Evolutionary conservation across 2,329 filamentous ascomycete genomes (phyloP).

Genomic region (Graphilbum fragrans): DNA sequence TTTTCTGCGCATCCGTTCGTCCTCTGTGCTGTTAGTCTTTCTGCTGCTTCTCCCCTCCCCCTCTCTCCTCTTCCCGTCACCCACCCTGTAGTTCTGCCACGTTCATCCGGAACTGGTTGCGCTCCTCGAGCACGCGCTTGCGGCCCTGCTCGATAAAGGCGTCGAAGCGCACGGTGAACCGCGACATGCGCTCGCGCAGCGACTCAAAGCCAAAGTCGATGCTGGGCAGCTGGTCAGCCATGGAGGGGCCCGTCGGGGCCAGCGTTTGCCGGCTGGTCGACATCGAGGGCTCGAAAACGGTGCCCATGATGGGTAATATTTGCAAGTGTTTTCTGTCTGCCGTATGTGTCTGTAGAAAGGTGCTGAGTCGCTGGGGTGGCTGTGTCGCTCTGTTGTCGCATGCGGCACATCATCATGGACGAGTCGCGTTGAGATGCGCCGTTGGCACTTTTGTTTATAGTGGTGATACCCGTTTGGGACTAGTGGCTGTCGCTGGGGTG

Average conservation of each 20-base stretch:
- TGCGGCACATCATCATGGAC: no score
- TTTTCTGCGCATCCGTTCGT: slow-evolving; percentile 78
- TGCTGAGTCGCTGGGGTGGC: neutral
- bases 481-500: slow-evolving; percentile 9
- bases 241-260: slow-evolving; percentile 47
- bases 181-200: slow-evolving; percentile 85
- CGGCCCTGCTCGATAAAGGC: slow-evolving; percentile 86
- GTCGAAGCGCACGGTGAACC: slow-evolving; percentile 84
- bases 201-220: slow-evolving; percentile 97
- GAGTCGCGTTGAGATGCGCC: no score
- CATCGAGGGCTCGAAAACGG: slow-evolving; percentile 56
- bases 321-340: slow-evolving; percentile 1
- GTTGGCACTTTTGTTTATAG: slow-evolving; percentile 10
- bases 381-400: no score
- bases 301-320: slow-evolving; percentile 31
- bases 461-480: slow-evolving; percentile 1
- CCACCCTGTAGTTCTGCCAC: slow-evolving; percentile 81
- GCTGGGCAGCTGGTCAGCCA: slow-evolving; percentile 64
- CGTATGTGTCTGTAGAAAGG: neutral
- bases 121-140: slow-evolving; percentile 81
- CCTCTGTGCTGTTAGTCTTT: slow-evolving; percentile 45
- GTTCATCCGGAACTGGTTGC: slow-evolving; percentile 86
- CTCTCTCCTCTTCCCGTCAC: neutral
- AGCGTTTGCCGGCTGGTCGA: slow-evolving; percentile 52
- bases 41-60: neutral